These are phyloP conservation scores for Paradendryphiella salina DNA, from an alignment of 2,329 filamentous ascomycete genomes.

Conservation along the genomic window DNA sequence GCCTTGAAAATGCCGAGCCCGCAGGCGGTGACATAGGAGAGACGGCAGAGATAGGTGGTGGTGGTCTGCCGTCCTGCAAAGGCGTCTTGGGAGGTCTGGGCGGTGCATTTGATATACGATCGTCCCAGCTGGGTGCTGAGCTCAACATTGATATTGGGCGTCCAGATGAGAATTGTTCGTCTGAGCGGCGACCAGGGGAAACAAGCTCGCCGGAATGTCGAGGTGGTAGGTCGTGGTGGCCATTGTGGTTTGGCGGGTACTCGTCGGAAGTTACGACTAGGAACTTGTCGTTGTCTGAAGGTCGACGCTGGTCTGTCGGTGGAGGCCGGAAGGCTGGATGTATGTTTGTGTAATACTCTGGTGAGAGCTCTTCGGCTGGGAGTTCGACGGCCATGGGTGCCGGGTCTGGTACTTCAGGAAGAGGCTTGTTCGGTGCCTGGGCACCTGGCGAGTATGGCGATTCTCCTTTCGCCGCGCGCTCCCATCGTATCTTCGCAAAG, in stretches of 20 bases:
- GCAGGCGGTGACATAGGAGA: conserved; percentile 33
- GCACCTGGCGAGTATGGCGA: conserved; percentile 27
- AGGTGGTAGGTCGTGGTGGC: conserved; percentile 39
- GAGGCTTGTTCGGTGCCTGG: conserved; percentile 41
- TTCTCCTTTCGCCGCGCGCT: conserved; percentile 50
- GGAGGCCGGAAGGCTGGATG: conserved; percentile 39
- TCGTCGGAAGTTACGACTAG: conserved; percentile 59
- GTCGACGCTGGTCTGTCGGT: conserved; percentile 37
- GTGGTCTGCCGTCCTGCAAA: conserved; percentile 31
- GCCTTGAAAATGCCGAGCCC: conserved; percentile 32
- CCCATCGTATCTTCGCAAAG: conserved; percentile 70
- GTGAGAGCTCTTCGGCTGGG: conserved; percentile 58
- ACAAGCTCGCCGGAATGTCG: conserved; percentile 67
- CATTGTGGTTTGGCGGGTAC: conserved; percentile 55
- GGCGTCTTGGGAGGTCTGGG: conserved; percentile 50
- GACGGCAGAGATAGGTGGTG: conserved; percentile 22
- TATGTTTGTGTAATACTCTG: conserved; percentile 35
- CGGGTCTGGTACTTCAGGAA: conserved; percentile 46
- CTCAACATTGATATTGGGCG: conserved; percentile 29
- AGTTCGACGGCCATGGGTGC: conserved; percentile 60
- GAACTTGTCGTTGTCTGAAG: conserved; percentile 55
- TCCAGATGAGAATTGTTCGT: conserved; percentile 34
- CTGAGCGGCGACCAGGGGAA: conserved; percentile 47
- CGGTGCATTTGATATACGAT: conserved; percentile 33
- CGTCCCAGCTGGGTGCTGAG: conserved; percentile 37